These are phyloP conservation scores for Penicillium sp. DNA, from an alignment of 2,329 filamentous ascomycete genomes.

Conservation along the genomic window DNA sequence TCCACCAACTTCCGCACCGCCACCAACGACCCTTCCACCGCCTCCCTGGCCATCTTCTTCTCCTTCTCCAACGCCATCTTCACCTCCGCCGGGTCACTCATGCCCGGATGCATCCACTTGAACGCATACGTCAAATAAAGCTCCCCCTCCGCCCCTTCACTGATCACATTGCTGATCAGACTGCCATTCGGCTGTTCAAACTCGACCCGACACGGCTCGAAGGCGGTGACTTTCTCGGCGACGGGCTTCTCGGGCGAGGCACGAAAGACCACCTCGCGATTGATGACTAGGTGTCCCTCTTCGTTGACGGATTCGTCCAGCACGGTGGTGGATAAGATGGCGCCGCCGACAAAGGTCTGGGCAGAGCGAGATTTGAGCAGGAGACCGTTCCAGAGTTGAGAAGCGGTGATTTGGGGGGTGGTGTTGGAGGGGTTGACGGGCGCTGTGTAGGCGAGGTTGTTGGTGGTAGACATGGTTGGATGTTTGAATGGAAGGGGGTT, in stretches of 20 bases:
- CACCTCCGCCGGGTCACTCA: conserved; percentile 12
- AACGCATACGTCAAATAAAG: conserved; percentile 40
- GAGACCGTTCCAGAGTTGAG: conserved; percentile 34
- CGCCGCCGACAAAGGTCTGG: conserved; percentile 26
- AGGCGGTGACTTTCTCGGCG: conserved; percentile 23
- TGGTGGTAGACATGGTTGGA: too few species aligned
- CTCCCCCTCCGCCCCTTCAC: conserved; percentile 27
- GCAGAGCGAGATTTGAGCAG: conserved; percentile 25
- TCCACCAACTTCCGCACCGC: conserved; percentile 14
- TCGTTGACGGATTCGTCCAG: conserved; percentile 20
- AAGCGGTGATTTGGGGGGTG: conserved; percentile 23
- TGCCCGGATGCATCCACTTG: conserved; percentile 34
- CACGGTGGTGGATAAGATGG: conserved; percentile 25
- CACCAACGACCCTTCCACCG: conserved; percentile 20
- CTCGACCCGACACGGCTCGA: conserved; percentile 21
- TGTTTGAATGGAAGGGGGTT: too few species aligned
- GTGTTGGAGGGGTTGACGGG: conserved; percentile 32
- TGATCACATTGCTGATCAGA: conserved; percentile 24
- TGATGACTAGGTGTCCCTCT: conserved; percentile 20
- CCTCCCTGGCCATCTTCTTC: conserved; percentile 15
- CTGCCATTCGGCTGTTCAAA: conserved; percentile 25
- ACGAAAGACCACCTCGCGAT: conserved; percentile 27
- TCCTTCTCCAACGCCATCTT: conserved; percentile 12
- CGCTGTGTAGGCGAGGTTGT: conserved; percentile 35
- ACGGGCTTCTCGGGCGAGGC: conserved; percentile 18